Evolutionary conservation across 306 rosid species (phyloP).

Genomic region (Neltuma alba): DNA sequence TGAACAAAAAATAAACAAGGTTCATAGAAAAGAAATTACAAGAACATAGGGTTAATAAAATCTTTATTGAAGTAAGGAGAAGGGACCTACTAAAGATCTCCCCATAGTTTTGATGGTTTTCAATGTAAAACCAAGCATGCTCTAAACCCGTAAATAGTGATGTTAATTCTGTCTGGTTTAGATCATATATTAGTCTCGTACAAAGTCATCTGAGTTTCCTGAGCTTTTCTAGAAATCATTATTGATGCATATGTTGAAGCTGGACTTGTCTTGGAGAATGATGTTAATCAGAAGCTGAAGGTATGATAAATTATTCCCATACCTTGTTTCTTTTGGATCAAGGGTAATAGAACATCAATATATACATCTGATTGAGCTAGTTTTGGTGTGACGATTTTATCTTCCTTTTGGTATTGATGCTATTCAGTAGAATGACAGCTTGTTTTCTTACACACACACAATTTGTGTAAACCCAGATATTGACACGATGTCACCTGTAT

Average conservation of each 20-base stretch:
- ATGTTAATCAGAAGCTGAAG: slow-evolving; percentile 67
- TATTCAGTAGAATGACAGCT: neutral
- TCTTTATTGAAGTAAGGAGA: neutral
- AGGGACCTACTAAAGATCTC: neutral
- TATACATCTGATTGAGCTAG: neutral
- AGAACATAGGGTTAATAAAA: neutral
- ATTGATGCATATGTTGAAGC: slow-evolving; percentile 80
- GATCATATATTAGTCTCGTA: slow-evolving; percentile 5
- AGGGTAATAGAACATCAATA: neutral
- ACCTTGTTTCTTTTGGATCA: slow-evolving; percentile 12
- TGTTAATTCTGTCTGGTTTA: slow-evolving; percentile 24
- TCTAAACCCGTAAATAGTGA: neutral
- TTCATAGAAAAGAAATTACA: neutral
- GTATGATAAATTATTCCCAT: slow-evolving; percentile 45
- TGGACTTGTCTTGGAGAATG: slow-evolving; percentile 86
- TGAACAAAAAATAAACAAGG: neutral
- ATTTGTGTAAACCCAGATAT: slow-evolving; percentile 2
- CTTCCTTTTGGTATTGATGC: neutral
- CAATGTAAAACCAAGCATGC: neutral
- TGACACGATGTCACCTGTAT: slow-evolving; percentile 7
- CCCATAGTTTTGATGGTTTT: neutral
- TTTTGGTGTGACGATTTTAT: neutral
- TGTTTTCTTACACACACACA: neutral
- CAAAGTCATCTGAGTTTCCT: slow-evolving; percentile 45
- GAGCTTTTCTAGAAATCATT: slow-evolving; percentile 68